Evolutionary conservation across 1,284 basidiomycete genomes (phyloP).

Genomic region (Pseudozyma hubeiensis): DNA sequence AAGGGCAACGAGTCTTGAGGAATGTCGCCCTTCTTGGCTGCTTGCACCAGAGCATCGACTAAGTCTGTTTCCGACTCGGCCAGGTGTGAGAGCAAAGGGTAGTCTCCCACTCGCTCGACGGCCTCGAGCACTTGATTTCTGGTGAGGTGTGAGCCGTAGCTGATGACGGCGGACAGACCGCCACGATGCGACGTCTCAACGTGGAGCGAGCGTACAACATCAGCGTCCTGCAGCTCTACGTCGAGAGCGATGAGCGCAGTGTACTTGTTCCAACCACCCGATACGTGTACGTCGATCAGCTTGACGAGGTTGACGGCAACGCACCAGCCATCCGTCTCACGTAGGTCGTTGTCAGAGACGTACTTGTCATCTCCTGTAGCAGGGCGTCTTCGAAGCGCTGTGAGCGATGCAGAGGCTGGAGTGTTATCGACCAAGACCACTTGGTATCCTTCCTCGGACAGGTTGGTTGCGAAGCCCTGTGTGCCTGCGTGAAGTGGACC

Average conservation of each 20-base stretch:
- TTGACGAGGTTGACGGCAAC: slow-evolving; percentile 16
- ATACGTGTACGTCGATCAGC: slow-evolving; percentile 9
- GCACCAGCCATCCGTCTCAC: slow-evolving; percentile 23
- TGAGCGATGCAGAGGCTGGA: slow-evolving; percentile 10
- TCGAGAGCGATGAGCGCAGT: slow-evolving; percentile 25
- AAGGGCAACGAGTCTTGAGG: slow-evolving; percentile 26
- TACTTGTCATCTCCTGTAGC: neutral
- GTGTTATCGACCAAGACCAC: slow-evolving; percentile 26
- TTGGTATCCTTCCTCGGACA: slow-evolving; percentile 43
- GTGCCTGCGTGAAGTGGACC: slow-evolving; percentile 21
- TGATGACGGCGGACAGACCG: slow-evolving; percentile 18
- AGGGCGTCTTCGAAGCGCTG: slow-evolving; percentile 8
- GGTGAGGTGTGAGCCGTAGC: slow-evolving; percentile 19
- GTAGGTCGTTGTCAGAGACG: slow-evolving; percentile 14
- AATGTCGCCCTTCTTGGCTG: slow-evolving; percentile 18
- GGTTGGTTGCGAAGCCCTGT: slow-evolving; percentile 25
- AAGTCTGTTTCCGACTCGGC: slow-evolving; percentile 11
- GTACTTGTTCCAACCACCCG: slow-evolving; percentile 29
- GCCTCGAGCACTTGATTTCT: slow-evolving; percentile 10
- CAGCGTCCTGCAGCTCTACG: slow-evolving; percentile 15
- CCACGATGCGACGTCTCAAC: slow-evolving; percentile 11
- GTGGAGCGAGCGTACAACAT: slow-evolving; percentile 15
- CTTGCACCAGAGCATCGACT: slow-evolving; percentile 13
- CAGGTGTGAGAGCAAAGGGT: slow-evolving; percentile 18
- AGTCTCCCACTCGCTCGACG: neutral